Evolutionary conservation across 305 asterid species (phyloP).

Genomic region (Solanum chacoense): DNA sequence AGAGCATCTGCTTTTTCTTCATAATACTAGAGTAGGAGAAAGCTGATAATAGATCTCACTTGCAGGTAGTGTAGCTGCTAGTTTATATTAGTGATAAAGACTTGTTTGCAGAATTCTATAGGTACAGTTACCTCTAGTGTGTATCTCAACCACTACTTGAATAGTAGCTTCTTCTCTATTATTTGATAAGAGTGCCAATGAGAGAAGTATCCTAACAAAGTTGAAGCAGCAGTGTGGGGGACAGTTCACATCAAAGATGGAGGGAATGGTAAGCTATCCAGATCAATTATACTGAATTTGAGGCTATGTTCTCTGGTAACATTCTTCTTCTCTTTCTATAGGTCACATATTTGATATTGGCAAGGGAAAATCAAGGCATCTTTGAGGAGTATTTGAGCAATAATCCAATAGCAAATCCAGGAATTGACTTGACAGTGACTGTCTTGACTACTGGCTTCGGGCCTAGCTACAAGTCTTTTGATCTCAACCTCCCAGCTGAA

Average conservation of each 20-base stretch:
- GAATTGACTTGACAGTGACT: conserved; percentile 17
- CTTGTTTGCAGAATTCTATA: conserved; percentile 87
- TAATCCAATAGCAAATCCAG: conserved; percentile 60
- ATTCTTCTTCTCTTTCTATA: conserved; percentile 17
- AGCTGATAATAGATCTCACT: not conserved
- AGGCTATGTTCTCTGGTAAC: not conserved
- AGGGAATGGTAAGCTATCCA: conserved; percentile 76
- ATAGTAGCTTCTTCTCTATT: not conserved
- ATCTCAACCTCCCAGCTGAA: too few relatives aligned
- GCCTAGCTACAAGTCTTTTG: too few relatives aligned
- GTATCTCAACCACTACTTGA: not conserved
- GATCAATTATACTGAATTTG: not conserved
- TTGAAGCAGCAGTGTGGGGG: conserved; percentile 97
- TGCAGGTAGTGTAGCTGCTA: conserved; percentile 83
- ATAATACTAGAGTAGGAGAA: not conserved
- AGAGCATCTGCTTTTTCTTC: not conserved
- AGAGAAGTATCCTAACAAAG: conserved; percentile 89
- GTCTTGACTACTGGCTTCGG: too few relatives aligned
- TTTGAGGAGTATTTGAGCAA: conserved; percentile 78
- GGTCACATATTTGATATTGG: conserved; percentile 92
- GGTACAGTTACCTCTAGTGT: conserved; percentile 27
- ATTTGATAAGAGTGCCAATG: conserved; percentile 97
- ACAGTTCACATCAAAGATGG: conserved; percentile 95
- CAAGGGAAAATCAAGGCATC: conserved; percentile 76
- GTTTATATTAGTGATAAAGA: conserved; percentile 93